These are phyloP conservation scores for Pleurotus eryngii DNA, from an alignment of 768 basidiomycete species.

Conservation along the genomic window DNA sequence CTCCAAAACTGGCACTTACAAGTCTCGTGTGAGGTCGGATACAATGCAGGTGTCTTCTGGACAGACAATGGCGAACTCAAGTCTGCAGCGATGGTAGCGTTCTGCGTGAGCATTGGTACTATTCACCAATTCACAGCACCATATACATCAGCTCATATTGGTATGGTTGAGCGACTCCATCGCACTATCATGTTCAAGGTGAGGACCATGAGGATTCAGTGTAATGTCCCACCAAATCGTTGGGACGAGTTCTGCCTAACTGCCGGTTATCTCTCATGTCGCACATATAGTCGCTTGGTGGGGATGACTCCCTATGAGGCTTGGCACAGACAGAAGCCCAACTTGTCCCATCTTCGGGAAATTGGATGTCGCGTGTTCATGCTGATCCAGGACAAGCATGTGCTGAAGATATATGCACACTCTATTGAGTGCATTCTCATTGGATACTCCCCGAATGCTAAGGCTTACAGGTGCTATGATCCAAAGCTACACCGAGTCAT, in stretches of 20 bases:
- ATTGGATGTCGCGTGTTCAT: constrained; percentile 33
- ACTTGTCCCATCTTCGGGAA: constrained; percentile 25
- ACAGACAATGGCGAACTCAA: constrained; percentile 22
- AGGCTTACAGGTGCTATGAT: constrained; percentile 31
- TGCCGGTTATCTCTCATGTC: constrained; percentile 13
- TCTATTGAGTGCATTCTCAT: constrained; percentile 33
- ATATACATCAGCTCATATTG: constrained; percentile 35
- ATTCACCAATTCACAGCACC: constrained; percentile 21
- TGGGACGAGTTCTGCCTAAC: constrained; percentile 34
- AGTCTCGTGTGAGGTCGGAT: constrained; percentile 15
- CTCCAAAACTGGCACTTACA: constrained; percentile 26
- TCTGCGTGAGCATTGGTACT: constrained; percentile 8
- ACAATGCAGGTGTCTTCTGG: constrained; percentile 11
- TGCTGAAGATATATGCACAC: constrained; percentile 19
- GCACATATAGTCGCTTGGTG: constrained; percentile 4
- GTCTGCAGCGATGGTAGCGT: constrained; percentile 16
- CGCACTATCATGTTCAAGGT: constrained; percentile 28
- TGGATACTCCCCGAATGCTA: constrained; percentile 30
- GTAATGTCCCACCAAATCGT: constrained; percentile 19
- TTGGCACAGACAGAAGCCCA: constrained; percentile 18
- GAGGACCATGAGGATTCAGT: constrained; percentile 23
- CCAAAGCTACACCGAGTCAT: constrained; percentile 12
- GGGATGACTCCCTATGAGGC: constrained; percentile 18
- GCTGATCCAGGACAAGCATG: constrained; percentile 28
- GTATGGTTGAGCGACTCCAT: constrained; percentile 33